These are phyloP conservation scores for Geranium rotundifolium DNA, from an alignment of 345 rosid species.

Conservation along the genomic window DNA sequence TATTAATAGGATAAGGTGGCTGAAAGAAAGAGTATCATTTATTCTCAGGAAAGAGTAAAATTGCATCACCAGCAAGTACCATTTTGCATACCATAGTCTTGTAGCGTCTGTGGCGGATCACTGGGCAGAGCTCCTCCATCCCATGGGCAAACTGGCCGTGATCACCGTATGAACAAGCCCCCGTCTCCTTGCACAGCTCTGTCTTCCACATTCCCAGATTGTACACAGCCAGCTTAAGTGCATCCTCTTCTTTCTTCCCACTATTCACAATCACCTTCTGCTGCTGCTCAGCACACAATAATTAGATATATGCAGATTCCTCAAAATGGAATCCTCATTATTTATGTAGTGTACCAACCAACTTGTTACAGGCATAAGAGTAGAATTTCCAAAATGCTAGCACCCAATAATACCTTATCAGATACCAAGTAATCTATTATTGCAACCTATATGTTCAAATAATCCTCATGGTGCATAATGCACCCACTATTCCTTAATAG, in stretches of 20 bases:
- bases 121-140: conserved; percentile 70
- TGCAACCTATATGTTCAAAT: too few species aligned
- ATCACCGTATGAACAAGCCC: conserved; percentile 61
- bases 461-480: background rate
- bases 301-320: too few species aligned
- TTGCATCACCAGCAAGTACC: conserved; percentile 55
- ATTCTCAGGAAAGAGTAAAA: too few species aligned
- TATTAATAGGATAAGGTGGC: too few species aligned
- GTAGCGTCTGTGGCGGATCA: conserved; percentile 82
- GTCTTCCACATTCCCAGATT: conserved; percentile 85
- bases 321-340: too few species aligned
- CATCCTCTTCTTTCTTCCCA: conserved; percentile 41
- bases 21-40: too few species aligned
- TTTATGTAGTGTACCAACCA: background rate
- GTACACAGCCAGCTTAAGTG: conserved; percentile 50
- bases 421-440: background rate
- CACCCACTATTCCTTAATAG: background rate
- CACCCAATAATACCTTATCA: background rate
- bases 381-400: background rate
- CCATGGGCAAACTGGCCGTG: conserved; percentile 92
- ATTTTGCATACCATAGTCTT: conserved; percentile 76
- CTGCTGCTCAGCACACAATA: conserved; percentile 11
- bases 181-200: conserved; percentile 86
- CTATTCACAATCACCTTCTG: conserved; percentile 27
- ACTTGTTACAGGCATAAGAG: too few species aligned